Base-by-base conservation (phyloP, 2,329 filamentous ascomycete genomes). In the Fonsecaea erecta region DNA sequence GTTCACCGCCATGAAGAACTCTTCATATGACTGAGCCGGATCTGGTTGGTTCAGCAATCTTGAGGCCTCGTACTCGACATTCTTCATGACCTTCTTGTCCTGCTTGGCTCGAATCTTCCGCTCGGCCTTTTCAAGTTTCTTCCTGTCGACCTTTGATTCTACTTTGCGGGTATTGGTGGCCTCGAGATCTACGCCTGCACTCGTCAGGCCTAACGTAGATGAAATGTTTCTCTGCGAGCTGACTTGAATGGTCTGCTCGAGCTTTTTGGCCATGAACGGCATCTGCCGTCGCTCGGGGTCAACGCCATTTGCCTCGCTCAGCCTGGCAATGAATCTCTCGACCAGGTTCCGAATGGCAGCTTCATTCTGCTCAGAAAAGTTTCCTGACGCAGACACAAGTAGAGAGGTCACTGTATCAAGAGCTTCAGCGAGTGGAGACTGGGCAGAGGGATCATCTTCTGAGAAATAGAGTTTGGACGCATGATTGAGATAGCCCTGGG, bases 1-100 rank as follows among this genome's bases (percentile, higher is more conserved):
- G 78, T 99, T 99, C 82, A 99, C 95, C 60, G 92, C 90, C 95
- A 99, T 98, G 86, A 96, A 99, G 81, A 99, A 98, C 77, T 99
- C 95, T 80, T 99, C 95, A 77, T 99, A 99, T 46, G 92, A 96
- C 83, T 97, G 90, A 12, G 93, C 83, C 73, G 89, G 86, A 73
- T 94, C 90, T 3, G 92, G 85, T 78, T 92, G 87, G 75, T 96
- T 90, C 71, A 99, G 87, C 71, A 99, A 83, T 71, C 88, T 89
- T 12, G 95, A 98, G 0, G 95, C 91, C 81, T 99, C 95, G 77
- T 99, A 99, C 79, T 97, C 92, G 72, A 99, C 95, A 62, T 90
- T 97, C 85, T 98, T 98, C 89, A 95, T 97, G 37, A 89, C 87
- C 83, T 99, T 99, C 84, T 96, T 96, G 81, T 93, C 95, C 82